Evolutionary conservation across 2,329 filamentous ascomycete genomes (phyloP).

Genomic region (Calonectria pseudoturangicola): DNA sequence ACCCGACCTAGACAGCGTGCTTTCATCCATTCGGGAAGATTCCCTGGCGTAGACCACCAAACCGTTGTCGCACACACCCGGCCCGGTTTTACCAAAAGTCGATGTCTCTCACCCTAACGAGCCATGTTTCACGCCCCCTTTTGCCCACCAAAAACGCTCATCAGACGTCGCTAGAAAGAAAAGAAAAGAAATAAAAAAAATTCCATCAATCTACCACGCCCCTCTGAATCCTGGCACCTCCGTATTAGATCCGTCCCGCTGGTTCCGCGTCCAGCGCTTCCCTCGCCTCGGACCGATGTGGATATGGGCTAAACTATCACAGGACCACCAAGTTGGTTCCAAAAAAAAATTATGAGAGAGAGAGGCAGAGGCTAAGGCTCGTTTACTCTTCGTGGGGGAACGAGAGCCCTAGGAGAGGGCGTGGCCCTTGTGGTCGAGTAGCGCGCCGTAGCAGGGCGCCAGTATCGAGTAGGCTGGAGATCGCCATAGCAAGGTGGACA

Average conservation of each 20-base stretch:
- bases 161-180: conserved; percentile 25
- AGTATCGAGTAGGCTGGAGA: conserved; percentile 40
- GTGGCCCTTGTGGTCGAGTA: conserved; percentile 24
- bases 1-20: not conserved
- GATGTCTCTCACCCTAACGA: conserved; percentile 19
- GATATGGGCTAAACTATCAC: conserved; percentile 16
- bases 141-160: conserved; percentile 10
- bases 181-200: conserved; percentile 8
- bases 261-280: conserved; percentile 25
- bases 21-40: conserved; percentile 25
- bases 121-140: conserved; percentile 15
- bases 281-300: conserved; percentile 31
- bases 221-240: not conserved
- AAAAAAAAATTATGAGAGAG: not conserved
- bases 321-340: conserved; percentile 1
- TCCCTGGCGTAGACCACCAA: conserved; percentile 15
- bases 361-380: not conserved
- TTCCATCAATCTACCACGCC: not conserved
- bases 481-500: conserved; percentile 39
- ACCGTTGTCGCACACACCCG: conserved; percentile 25
- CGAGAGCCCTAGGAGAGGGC: conserved; percentile 6
- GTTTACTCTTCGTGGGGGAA: conserved; percentile 8
- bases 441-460: conserved; percentile 20
- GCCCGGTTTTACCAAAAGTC: conserved; percentile 12
- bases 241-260: conserved; percentile 16